Conservation (phyloP, 148 eudicot genomes). For the Oxyria digyna region DNA sequence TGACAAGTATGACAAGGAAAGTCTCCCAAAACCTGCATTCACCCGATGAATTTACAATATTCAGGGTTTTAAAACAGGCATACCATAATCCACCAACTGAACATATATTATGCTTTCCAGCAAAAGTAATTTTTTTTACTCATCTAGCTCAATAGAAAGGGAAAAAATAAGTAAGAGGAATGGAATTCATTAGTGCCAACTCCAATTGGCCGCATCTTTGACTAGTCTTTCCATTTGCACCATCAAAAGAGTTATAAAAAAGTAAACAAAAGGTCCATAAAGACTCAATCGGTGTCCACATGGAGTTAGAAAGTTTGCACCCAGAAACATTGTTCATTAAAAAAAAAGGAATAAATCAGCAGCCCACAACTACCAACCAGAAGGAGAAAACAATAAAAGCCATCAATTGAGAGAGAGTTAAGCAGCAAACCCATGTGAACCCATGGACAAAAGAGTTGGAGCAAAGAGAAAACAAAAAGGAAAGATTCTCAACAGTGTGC, state of each 20-base stretch:
- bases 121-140: background rate
- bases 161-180: background rate
- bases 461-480: background rate
- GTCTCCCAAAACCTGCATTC: constrained; percentile 75
- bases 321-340: background rate
- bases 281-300: background rate
- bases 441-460: background rate
- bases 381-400: background rate
- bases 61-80: background rate
- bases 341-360: background rate
- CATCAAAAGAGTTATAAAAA: background rate
- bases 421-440: background rate
- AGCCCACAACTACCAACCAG: background rate
- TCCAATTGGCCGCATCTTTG: background rate
- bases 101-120: background rate
- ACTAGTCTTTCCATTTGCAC: background rate
- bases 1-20: constrained; percentile 55
- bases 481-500: background rate
- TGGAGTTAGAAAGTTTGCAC: background rate
- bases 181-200: background rate
- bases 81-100: background rate
- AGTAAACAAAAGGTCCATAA: background rate
- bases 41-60: background rate
- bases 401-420: background rate
- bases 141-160: background rate